phyloP scores from a whole-genome alignment of 805 yeast species.

The Metschnikowia noctiluminum region DNA sequence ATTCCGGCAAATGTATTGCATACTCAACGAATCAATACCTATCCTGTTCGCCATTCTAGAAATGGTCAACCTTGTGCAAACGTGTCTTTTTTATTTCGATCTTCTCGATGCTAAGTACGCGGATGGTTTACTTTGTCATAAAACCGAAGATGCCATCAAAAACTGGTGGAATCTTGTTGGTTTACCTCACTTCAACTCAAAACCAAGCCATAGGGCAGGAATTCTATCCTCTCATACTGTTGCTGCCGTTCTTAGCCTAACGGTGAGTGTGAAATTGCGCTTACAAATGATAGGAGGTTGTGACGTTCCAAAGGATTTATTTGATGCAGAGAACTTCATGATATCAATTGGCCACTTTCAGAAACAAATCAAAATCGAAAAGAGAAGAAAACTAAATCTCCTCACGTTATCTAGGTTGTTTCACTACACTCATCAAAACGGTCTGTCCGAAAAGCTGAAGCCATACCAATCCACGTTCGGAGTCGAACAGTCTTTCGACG shows the following conservation, averaged over 20 bases:
- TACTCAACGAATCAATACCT: slow-evolving; percentile 49
- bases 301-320: slow-evolving; percentile 78
- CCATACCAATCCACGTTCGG: slow-evolving; percentile 12
- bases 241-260: slow-evolving; percentile 75
- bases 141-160: slow-evolving; percentile 66
- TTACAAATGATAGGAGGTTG: slow-evolving; percentile 33
- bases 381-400: slow-evolving; percentile 53
- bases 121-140: slow-evolving; percentile 82
- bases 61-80: slow-evolving; percentile 70
- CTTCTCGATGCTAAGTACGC: slow-evolving; percentile 63
- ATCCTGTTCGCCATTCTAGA: slow-evolving; percentile 68
- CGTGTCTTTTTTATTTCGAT: slow-evolving; percentile 72
- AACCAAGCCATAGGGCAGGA: slow-evolving; percentile 49
- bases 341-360: slow-evolving; percentile 74
- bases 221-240: slow-evolving; percentile 64
- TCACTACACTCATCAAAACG: slow-evolving; percentile 32
- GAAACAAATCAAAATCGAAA: slow-evolving; percentile 55
- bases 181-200: slow-evolving; percentile 39
- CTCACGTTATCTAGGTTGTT: slow-evolving; percentile 45
- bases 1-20: slow-evolving; percentile 69
- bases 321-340: slow-evolving; percentile 68
- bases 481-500: slow-evolving; percentile 10
- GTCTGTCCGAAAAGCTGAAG: slow-evolving; percentile 23
- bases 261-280: slow-evolving; percentile 66
- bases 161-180: slow-evolving; percentile 87